Base-by-base conservation (phyloP, 108 stramenopile species). In the Nitzschia sp. region DNA sequence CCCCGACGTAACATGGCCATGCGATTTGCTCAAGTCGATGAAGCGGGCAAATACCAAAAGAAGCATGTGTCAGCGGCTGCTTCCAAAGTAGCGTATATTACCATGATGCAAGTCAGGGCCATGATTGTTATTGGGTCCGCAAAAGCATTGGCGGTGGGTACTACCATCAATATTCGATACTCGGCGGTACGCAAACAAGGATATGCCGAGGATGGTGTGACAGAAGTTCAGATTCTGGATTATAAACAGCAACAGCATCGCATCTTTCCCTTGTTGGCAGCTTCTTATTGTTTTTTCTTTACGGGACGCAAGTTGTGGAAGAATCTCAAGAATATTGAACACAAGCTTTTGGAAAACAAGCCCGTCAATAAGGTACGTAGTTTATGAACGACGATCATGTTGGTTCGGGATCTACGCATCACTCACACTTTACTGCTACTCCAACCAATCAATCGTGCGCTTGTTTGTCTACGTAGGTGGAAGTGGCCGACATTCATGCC, bases 81-180 rank as follows among this genome's bases (percentile, higher is more conserved):
- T 21, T 76, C 78, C 65, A 93, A 94, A 72, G 76, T 94, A 32
- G 75, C 91, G 51, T 97, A 97, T 90, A 91, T 98, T 69, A 95
- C 95, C 53, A 97, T 98, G 94, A 96, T 98, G 96, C 96, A 96
- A 82, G 96, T 96, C 0, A 81, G 96, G 4, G 94, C 95, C 23
- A 86, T 79, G 65, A 92, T 96, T 64, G 76, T 82, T 29, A 70
- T 68, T 24, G 87, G 88, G 62, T 88, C 93, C 18, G 72, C 83
- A 27, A 79, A 77, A 51, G 48, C 72, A 45, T 76, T 98, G 29
- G 95, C 88, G 23, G 80, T 82, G 66, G 98, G 95, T 21, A 87
- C 91, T 62, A 96, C 96, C 63, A 89, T 97, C 32, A 82, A 84
- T 38, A 84, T 90, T 33, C 89, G 95, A 32, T 98, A 98, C 71